Conservation (phyloP, 2,329 filamentous ascomycete species). For the Penicillium sp. region DNA sequence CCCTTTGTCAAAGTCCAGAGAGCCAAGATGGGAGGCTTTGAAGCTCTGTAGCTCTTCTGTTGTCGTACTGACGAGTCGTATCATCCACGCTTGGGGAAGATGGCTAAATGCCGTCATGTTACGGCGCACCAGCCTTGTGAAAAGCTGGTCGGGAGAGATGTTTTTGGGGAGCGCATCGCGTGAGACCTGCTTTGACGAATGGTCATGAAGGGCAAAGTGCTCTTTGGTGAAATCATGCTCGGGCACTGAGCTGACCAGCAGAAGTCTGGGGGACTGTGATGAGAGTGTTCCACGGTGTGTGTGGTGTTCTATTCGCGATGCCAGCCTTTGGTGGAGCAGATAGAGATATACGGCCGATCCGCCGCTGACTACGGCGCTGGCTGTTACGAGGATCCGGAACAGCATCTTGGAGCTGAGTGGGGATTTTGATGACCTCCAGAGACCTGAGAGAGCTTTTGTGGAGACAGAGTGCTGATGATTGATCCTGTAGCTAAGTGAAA, state of each 20-base stretch:
- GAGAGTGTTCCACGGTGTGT: conserved; percentile 15
- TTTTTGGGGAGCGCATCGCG: conserved; percentile 16
- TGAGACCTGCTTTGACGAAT: conserved; percentile 16
- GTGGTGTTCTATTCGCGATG: conserved; percentile 19
- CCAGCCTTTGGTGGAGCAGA: conserved; percentile 19
- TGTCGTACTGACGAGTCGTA: conserved; percentile 17
- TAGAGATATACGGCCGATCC: conserved; percentile 20
- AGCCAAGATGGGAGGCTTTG: conserved; percentile 17
- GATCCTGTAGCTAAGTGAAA: neutral
- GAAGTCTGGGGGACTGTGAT: conserved; percentile 7
- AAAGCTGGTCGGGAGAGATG: conserved; percentile 15
- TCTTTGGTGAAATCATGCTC: conserved; percentile 12
- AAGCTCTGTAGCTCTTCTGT: conserved; percentile 21
- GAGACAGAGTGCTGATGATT: neutral
- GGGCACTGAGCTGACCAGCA: conserved; percentile 22
- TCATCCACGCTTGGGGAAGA: conserved; percentile 28
- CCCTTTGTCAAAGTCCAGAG: conserved; percentile 24
- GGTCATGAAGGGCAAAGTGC: conserved; percentile 21
- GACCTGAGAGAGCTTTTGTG: too few relatives aligned
- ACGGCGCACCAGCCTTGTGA: conserved; percentile 27
- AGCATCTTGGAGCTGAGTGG: conserved; percentile 1
- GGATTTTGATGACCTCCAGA: too few relatives aligned
- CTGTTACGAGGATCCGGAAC: conserved; percentile 10
- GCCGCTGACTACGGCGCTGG: conserved; percentile 14
- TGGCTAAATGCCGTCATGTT: conserved; percentile 31